Conservation (phyloP, 192 early-diverging fungal genomes). For the Ramicandelaber brevisporus region DNA sequence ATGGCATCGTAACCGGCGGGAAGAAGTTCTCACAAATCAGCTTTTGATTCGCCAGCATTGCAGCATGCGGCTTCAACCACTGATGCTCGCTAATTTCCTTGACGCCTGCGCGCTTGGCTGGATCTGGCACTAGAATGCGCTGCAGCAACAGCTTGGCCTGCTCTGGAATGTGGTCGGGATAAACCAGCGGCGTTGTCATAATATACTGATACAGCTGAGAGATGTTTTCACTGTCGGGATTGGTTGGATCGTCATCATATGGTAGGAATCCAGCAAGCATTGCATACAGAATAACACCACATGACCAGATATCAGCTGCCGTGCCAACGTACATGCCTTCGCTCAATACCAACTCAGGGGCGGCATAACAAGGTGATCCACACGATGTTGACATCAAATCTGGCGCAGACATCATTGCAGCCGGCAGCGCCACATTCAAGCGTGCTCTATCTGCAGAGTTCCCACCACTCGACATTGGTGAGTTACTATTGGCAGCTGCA, state of each 20-base stretch:
- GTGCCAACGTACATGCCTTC: slow-evolving; percentile 90
- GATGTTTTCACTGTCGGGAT: slow-evolving; percentile 77
- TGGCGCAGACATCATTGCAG: no score
- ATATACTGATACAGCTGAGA: slow-evolving; percentile 67
- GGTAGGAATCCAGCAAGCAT: slow-evolving; percentile 78
- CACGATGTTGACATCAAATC: slow-evolving; percentile 84
- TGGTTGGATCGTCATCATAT: slow-evolving; percentile 73
- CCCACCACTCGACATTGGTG: no score
- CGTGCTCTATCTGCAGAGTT: no score
- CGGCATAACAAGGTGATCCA: slow-evolving; percentile 96
- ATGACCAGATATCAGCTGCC: slow-evolving; percentile 94
- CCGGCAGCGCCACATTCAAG: no score
- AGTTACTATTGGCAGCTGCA: no score
- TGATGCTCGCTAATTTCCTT: slow-evolving; percentile 48
- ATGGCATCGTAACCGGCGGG: no score
- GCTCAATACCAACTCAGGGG: slow-evolving; percentile 88
- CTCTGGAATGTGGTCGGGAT: slow-evolving; percentile 62
- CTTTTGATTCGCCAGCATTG: no score
- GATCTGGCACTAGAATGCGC: slow-evolving; percentile 83
- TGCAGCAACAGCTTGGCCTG: slow-evolving; percentile 54
- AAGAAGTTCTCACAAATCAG: no score
- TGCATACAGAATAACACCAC: slow-evolving; percentile 89
- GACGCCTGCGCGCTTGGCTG: slow-evolving; percentile 42
- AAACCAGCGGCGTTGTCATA: slow-evolving; percentile 47
- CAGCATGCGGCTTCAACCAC: slow-evolving; percentile 34